Evolutionary conservation across 768 basidiomycete species (phyloP), one percentile per base, ranked within the genome.

Genomic region (Kwoniella europaea): DNA sequence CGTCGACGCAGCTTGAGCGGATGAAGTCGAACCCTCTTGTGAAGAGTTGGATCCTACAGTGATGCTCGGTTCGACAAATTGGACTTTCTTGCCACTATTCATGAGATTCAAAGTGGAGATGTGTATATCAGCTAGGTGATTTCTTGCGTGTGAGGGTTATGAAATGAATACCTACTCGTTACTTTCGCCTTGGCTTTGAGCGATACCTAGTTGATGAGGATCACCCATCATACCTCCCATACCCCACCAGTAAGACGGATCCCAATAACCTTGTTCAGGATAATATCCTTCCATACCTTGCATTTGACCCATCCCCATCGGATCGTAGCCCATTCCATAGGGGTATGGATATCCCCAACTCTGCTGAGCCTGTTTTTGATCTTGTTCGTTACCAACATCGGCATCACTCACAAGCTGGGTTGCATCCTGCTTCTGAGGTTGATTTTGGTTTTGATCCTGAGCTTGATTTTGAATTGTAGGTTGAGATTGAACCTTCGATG

Each of bases 231-330:
- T 61, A 5, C 58, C 52, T 41, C 52, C 52, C 67, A 56, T 68
- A 16, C 54, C 54, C 52, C 54, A 68, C 74, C 70, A 75, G 59
- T 72, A 75, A 2, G 65, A 71, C 0, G 71, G 71, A 59, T 75
- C 74, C 71, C 71, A 71, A 29, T 75, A 75, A 3, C 54, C 67
- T 35, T 72, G 65, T 20, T 62, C 60, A 10, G 67, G 60, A 43
- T 63, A 63, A 63, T 62, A 68, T 5, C 54, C 60, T 35, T 68
- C 60, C 59, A 46, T 43, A 42, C 59, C 59, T 61, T 61, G 59
- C 59, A 61, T 61, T 43, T 61, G 59, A 44, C 59, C 27, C 59
- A 42, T 43, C n/a, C 54, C 54, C 64, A 20, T 46, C 29, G 18
- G 58, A 29, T 61, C 64, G 27, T 50, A 56, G 18, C 18, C 53